Evolutionary conservation across 2,329 filamentous ascomycete genomes (phyloP).

Genomic region (Fusarium illudens): DNA sequence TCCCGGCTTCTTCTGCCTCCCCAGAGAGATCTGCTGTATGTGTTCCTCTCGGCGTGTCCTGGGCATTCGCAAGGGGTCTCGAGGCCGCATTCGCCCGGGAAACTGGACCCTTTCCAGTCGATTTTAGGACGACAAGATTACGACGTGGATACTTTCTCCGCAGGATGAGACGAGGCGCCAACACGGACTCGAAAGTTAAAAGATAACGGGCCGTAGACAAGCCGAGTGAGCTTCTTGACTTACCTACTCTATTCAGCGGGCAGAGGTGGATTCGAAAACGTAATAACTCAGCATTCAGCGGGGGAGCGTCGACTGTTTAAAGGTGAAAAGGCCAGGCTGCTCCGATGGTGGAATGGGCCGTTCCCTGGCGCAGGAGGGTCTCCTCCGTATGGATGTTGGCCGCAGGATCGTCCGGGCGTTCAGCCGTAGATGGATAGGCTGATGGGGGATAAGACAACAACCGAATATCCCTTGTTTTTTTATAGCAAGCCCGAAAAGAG

Average conservation of each 20-base stretch:
- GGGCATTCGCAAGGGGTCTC: not conserved
- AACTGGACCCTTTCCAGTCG: not conserved
- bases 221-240: constrained; percentile 3
- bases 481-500: constrained; percentile 3
- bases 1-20: not conserved
- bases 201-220: not conserved
- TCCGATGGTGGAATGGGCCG: constrained; percentile 8
- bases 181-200: not conserved
- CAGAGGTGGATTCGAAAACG: constrained; percentile 32
- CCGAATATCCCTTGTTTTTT: constrained; percentile 14
- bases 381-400: not conserved
- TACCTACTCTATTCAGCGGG: constrained; percentile 28
- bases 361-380: constrained; percentile 4
- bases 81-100: not conserved
- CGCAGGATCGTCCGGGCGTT: constrained; percentile 12
- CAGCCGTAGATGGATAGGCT: constrained; percentile 13
- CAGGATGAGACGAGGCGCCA: not conserved
- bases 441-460: not conserved
- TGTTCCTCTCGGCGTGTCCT: not conserved
- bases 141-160: not conserved
- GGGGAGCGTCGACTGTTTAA: constrained; percentile 11
- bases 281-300: constrained; percentile 28
- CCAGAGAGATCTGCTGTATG: not conserved
- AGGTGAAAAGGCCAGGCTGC: constrained; percentile 11
- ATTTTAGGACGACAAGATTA: not conserved